These are phyloP conservation scores for Cladophialophora carrionii DNA, from an alignment of 2,329 filamentous ascomycete species.

Conservation along the genomic window DNA sequence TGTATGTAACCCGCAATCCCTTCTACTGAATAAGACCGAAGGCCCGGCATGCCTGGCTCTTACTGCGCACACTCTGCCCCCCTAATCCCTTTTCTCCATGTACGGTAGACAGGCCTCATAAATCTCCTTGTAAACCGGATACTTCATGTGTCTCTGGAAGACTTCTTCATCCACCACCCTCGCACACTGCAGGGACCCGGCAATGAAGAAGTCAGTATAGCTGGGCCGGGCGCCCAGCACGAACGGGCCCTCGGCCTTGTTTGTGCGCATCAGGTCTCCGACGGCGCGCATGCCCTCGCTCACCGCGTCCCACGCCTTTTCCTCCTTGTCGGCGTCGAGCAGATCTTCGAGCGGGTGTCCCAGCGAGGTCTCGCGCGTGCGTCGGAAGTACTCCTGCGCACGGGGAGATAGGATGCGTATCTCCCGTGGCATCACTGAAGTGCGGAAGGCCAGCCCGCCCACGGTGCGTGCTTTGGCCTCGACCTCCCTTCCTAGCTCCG, in stretches of 20 bases:
- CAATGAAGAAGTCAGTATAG: constrained; percentile 49
- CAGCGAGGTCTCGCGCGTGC: constrained; percentile 45
- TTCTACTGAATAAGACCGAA: not conserved
- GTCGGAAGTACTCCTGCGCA: constrained; percentile 47
- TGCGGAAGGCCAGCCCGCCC: constrained; percentile 40
- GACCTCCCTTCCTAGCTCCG: constrained; percentile 45
- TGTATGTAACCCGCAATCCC: not conserved
- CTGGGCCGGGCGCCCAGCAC: constrained; percentile 46
- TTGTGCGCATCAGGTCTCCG: constrained; percentile 43
- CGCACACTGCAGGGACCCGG: constrained; percentile 44
- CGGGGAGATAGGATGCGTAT: constrained; percentile 45
- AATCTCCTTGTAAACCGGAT: constrained; percentile 37
- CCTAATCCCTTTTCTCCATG: constrained; percentile 28
- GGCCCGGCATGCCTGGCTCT: not conserved
- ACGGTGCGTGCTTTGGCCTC: constrained; percentile 42
- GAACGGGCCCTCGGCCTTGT: constrained; percentile 47
- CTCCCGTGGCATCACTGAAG: constrained; percentile 47
- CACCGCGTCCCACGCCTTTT: constrained; percentile 40
- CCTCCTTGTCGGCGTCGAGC: constrained; percentile 40
- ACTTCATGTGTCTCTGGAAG: constrained; percentile 40
- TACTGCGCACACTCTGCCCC: not conserved
- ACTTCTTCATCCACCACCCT: constrained; percentile 43
- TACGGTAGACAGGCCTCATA: constrained; percentile 30
- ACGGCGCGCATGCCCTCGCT: constrained; percentile 40
- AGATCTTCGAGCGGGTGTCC: constrained; percentile 46